Base-by-base conservation (phyloP, 768 basidiomycete species). In the Mycena albidolilacea region DNA sequence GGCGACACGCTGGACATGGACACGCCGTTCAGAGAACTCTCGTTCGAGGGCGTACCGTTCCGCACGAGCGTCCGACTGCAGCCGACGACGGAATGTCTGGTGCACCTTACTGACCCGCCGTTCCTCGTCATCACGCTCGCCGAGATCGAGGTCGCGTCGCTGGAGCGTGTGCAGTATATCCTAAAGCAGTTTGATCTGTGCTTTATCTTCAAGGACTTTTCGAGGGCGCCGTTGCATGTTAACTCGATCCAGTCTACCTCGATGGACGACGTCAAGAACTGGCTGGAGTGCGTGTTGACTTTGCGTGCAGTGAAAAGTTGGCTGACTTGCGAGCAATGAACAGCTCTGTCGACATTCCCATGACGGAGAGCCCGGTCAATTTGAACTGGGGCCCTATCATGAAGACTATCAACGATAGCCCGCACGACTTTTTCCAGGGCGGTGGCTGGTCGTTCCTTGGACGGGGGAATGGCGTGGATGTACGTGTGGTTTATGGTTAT, bases 321-420 rank as follows among this genome's bases (percentile, higher is more conserved):
- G 52, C 55, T 75, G 59, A 77, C 68, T 65, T 52, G 17, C 71
- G n/a, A 30, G 30, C 30, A 30, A 30, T 30, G 30, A 46, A 69
- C 67, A 98, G 97, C 79, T 98, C 97, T 7, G 97, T 98, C 68
- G 98, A 99, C 79, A 97, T 99, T 69, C 93, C 98, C 9, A 89
- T 98, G 84, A 94, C 94, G 58, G 97, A 98, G 82, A 94, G 97
- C 6, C 95, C 96, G 8, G 96, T 99, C 85, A 99, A 99, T 82
- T 86, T 98, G 84, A 97, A 98, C 79, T 99, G 97, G 98, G 92
- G 93, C 7, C 95, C 94, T 4, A 98, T 99, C 81, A 98, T 99
- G 96, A 99, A 98, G 83, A 97, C 96, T 48, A 92, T 98, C 83
- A 98, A 98, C 74, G 97, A 99, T 75, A 95, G 93, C 74, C 97